These are phyloP conservation scores for Bacterosira constricta DNA, from an alignment of 108 stramenopile genomes.

Conservation along the genomic window DNA sequence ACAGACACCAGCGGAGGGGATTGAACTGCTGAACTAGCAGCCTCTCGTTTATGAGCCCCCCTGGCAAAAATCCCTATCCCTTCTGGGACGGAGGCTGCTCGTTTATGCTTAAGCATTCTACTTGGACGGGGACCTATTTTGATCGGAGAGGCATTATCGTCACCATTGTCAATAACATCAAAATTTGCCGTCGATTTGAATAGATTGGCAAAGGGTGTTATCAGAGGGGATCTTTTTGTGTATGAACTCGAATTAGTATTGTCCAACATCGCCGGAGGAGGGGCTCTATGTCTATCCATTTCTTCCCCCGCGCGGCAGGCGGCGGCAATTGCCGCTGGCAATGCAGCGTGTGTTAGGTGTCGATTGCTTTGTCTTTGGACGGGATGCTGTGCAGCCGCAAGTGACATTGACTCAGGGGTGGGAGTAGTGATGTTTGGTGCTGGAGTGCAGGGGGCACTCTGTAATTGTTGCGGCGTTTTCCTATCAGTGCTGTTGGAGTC, in stretches of 20 bases:
- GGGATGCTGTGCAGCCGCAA: not conserved
- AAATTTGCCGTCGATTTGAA: not conserved
- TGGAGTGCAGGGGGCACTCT: not conserved
- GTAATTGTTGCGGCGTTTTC: not conserved
- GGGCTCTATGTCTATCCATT: slow-evolving; percentile 22
- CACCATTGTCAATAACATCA: too few relatives aligned
- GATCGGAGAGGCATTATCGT: not conserved
- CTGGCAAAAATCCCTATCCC: too few relatives aligned
- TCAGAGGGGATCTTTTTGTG: not conserved
- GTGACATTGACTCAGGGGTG: slow-evolving; percentile 1
- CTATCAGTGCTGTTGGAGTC: not conserved
- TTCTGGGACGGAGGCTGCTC: not conserved
- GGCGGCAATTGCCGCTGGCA: slow-evolving; percentile 40
- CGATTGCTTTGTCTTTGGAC: not conserved
- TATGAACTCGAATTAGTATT: not conserved
- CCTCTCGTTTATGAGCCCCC: too few relatives aligned
- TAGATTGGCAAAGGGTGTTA: slow-evolving; percentile 1
- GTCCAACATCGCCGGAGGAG: not conserved
- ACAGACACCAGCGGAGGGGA: not conserved
- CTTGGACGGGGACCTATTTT: not conserved
- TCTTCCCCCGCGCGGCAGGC: slow-evolving; percentile 46
- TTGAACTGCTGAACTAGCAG: too few relatives aligned
- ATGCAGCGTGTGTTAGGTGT: slow-evolving; percentile 25
- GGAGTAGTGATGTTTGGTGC: not conserved
- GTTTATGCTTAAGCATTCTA: not conserved